These are phyloP conservation scores for Vitis vinifera DNA, from an alignment of 164 flowering plant species.

Conservation along the genomic window ASM3070453v1 NC_081819.1:20674001-20674500, in stretches of 20 bases:
- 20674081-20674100: constrained; percentile 9
- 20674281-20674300: constrained; percentile 99
- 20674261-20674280: constrained; percentile 96
- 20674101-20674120: background rate
- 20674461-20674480: background rate
- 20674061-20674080: constrained; percentile 80
- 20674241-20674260: constrained; percentile 98
- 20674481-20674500: background rate
- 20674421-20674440: constrained; percentile 96
- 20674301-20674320: constrained; percentile 95
- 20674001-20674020: constrained; percentile 70
- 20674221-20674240: constrained; percentile 84
- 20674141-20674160: background rate
- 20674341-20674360: constrained; percentile 95
- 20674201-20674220: constrained; percentile 92
- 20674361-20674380: constrained; percentile 92
- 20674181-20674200: constrained; percentile 99
- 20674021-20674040: constrained; percentile 93
- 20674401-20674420: constrained; percentile 92
- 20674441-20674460: constrained; percentile 55
- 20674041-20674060: constrained; percentile 96
- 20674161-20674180: constrained; percentile 34
- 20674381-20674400: constrained; percentile 92
- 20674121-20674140: background rate
- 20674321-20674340: constrained; percentile 94